Percentiles rank a stretch among this genome's conserved stretches.
Evolutionary conservation across 495 filamentous ascomycete species (phyloP).

Genomic region (Neurospora sp.): DNA sequence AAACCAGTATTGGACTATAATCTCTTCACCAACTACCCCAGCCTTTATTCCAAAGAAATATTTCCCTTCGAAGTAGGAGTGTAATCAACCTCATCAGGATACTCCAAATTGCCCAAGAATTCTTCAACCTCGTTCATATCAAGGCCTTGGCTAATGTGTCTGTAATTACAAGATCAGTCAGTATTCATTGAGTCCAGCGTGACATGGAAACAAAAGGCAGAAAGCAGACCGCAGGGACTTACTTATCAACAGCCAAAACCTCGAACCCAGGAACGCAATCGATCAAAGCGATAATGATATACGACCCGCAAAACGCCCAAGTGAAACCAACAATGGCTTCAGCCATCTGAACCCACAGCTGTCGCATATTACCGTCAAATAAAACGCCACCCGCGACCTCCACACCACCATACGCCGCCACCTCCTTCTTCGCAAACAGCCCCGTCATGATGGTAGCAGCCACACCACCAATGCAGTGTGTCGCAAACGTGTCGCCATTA

Average conservation of each 20-base stretch:
- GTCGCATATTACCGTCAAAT: conserved; percentile 14
- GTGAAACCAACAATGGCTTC: conserved; percentile 16
- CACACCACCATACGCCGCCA: conserved; percentile 19
- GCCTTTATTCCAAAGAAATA: conserved; percentile 8
- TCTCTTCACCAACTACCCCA: background rate
- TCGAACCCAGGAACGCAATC: conserved; percentile 20
- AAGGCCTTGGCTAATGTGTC: conserved; percentile 17
- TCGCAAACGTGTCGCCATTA: conserved; percentile 74
- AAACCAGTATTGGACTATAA: too few relatives aligned
- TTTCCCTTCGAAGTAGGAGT: conserved; percentile 13
- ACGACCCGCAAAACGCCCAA: conserved; percentile 18
- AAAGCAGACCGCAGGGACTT: background rate
- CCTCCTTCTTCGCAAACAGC: conserved; percentile 48
- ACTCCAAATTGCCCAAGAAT: conserved; percentile 9
- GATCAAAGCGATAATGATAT: conserved; percentile 17
- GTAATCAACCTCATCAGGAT: conserved; percentile 17
- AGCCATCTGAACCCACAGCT: conserved; percentile 19
- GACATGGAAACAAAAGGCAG: background rate
- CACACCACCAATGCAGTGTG: conserved; percentile 64
- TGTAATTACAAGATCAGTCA: conserved; percentile 5
- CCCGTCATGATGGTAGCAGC: conserved; percentile 71
- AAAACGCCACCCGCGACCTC: conserved; percentile 16
- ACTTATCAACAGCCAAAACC: conserved; percentile 20
- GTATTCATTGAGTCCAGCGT: background rate
- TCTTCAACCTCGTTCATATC: conserved; percentile 20